These are phyloP conservation scores for Ceratocystiopsis minuta DNA, from an alignment of 2,329 filamentous ascomycete species.

Conservation along the genomic window DNA sequence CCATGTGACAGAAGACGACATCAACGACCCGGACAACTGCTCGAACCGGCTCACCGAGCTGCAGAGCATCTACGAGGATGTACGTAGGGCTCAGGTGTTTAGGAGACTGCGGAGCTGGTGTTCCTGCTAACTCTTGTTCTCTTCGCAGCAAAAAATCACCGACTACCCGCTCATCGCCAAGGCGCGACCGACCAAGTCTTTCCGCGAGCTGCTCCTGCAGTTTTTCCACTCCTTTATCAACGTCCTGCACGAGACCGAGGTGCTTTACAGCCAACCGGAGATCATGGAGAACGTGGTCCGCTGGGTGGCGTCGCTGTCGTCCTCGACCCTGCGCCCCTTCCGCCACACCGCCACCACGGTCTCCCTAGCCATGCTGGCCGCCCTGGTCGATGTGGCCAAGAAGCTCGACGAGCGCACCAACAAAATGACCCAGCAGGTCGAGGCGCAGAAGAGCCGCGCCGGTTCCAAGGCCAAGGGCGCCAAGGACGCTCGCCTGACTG, in stretches of 20 bases:
- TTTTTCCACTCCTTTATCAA: constrained; percentile 67
- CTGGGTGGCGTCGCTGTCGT: constrained; percentile 85
- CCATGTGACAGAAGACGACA: constrained; percentile 63
- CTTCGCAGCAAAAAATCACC: constrained; percentile 47
- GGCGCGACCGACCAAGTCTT: constrained; percentile 56
- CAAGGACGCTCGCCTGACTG: constrained; percentile 61
- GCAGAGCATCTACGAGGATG: constrained; percentile 73
- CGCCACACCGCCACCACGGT: constrained; percentile 84
- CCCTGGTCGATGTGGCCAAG: constrained; percentile 37
- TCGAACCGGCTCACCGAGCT: constrained; percentile 62
- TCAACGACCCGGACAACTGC: constrained; percentile 77
- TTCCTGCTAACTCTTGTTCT: neutral
- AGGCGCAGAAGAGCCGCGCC: constrained; percentile 54
- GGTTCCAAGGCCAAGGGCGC: constrained; percentile 35
- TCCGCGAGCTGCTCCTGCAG: constrained; percentile 56
- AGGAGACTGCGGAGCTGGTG: neutral
- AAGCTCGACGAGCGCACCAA: constrained; percentile 41
- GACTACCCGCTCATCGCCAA: constrained; percentile 87
- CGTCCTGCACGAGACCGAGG: constrained; percentile 62
- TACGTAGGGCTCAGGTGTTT: constrained; percentile 20
- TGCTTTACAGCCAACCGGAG: constrained; percentile 58
- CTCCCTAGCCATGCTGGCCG: constrained; percentile 59
- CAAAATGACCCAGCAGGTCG: constrained; percentile 59
- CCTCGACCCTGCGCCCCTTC: constrained; percentile 72
- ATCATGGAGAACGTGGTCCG: constrained; percentile 77